Evolutionary conservation across 2,329 filamentous ascomycete species (phyloP), one percentile per base, ranked within the genome.

Genomic region (Colletotrichum trifolii): DNA sequence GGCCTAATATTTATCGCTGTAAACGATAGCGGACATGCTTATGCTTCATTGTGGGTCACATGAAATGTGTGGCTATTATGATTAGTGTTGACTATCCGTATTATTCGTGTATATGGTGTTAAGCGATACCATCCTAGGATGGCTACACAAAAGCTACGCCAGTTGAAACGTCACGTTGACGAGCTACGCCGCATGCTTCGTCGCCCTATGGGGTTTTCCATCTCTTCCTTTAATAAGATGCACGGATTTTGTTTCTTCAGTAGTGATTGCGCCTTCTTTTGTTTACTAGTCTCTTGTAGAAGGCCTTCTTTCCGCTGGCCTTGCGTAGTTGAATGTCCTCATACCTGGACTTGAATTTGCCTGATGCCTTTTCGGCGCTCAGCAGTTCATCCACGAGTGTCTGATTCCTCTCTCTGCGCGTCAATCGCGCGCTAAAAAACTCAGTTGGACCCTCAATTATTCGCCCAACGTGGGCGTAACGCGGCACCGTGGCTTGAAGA

Each of bases 371-470:
- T 76, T 93, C 90, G 47, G 85, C 81, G 33, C 89, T 87, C 71
- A 97, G 82, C 4, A 96, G 87, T 74, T 97, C 94, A 68, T 97
- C 93, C 2, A 96, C 87, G 61, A 99, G 89, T 0, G 91, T 97
- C 72, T 86, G 87, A 81, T 96, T 96, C 70, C 93, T 87, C 71
- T 98, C 92, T 79, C 93, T 96, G 77, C 94, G 95, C 61, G 90
- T 89, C 67, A 98, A 84, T 60, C 95, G 88, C 17, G 88, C 87
- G 73, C 86, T 94, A 81, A 90, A 93, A 79, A 90, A 97, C 73
- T 98, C 95, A 1, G 93, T 94, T 2, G 94, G 90, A 1, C 94
- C 94, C 73, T 96, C 91, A 60, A 97, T 86, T 65, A 99, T 88
- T 6, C 92, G 95, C 62, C 95, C 96, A 35, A 97, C 88, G 72